Evolutionary conservation across 129 eudicot genomes (phyloP).

Genomic region (Helianthus tuberosus): DNA sequence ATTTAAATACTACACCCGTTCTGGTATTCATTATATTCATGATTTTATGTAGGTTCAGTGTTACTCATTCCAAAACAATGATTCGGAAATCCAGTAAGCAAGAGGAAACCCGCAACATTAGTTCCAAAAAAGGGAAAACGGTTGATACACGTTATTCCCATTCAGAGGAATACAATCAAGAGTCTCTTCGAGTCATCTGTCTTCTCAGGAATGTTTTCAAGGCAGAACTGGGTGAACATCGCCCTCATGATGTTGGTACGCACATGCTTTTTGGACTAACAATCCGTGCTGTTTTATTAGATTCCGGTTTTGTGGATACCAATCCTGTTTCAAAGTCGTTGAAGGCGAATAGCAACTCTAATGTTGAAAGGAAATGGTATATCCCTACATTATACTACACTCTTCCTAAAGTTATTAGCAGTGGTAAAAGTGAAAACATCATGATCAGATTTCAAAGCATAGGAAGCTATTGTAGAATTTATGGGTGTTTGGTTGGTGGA

Average conservation of each 20-base stretch:
- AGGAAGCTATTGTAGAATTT: conserved; percentile 57
- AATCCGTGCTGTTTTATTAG: conserved; percentile 66
- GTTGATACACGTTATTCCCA: neutral
- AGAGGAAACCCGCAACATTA: neutral
- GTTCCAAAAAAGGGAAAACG: conserved; percentile 12
- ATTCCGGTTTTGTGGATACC: conserved; percentile 69
- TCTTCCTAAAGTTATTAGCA: conserved; percentile 40
- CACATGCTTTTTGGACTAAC: conserved; percentile 64
- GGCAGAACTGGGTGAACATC: conserved; percentile 49
- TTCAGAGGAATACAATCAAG: conserved; percentile 14
- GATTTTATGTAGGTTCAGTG: neutral
- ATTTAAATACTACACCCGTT: neutral
- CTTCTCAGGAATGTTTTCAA: conserved; percentile 55
- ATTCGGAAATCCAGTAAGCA: too few relatives aligned
- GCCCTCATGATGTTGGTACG: conserved; percentile 33
- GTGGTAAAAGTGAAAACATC: conserved; percentile 14
- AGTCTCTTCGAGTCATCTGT: conserved; percentile 64
- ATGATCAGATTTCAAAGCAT: conserved; percentile 60
- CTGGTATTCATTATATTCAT: neutral
- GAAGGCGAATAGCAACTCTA: conserved; percentile 36
- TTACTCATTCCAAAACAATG: too few relatives aligned
- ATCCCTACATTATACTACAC: conserved; percentile 51
- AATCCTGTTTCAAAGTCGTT: conserved; percentile 35
- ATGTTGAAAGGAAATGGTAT: conserved; percentile 49
- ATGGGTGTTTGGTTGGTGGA: conserved; percentile 63